Evolutionary conservation across 2,329 filamentous ascomycete species (phyloP), one percentile per base, ranked within the genome.

Genomic region (Fusarium begoniae): DNA sequence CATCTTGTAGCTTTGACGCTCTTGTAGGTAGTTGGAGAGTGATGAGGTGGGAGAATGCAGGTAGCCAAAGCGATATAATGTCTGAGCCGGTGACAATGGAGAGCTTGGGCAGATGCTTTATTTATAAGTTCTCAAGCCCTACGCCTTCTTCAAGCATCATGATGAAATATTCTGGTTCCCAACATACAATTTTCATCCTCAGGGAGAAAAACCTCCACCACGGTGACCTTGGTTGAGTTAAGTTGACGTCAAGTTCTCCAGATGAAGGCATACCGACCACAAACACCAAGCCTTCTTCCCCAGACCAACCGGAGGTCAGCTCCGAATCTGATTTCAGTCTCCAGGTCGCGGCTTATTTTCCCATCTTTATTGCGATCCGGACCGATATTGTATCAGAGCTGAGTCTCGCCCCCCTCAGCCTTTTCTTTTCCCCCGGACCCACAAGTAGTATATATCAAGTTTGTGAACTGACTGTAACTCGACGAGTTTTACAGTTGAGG

Each of bases 241-340:
- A 66, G 60, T 71, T 73, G 70, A 73, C 70, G 70, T 73, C 70
- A 73, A 73, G 38, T 59, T 56, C 60, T 54, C 45, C 51, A 57
- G 48, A 32, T 69, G 66, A 69, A 40, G 56, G 43, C 30, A 70
- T 70, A 48, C 37, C 56, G 47, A 69, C 64, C 14, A 22, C 53
- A 38, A 59, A 30, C 37, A 48, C 28, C 50, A 28, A 32, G n/a
- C 41, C 26, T 32, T 41, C 41, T 70, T 12, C 66, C 35, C 41
- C 53, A 70, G 66, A 65, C n/a, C 47, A 18, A 32, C 53, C 70
- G 66, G 71, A 71, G 66, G 57, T 63, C 40, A 54, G 57, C 70
- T 73, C 70, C 70, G 70, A 35, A 20, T 45, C n/a, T 26, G 38
- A 30, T 47, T 32, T 62, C 18, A 28, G 5, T 55, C 47, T 40